phyloP scores from a whole-genome alignment of 768 basidiomycete species.

The Boletus subcaerulescens region DNA sequence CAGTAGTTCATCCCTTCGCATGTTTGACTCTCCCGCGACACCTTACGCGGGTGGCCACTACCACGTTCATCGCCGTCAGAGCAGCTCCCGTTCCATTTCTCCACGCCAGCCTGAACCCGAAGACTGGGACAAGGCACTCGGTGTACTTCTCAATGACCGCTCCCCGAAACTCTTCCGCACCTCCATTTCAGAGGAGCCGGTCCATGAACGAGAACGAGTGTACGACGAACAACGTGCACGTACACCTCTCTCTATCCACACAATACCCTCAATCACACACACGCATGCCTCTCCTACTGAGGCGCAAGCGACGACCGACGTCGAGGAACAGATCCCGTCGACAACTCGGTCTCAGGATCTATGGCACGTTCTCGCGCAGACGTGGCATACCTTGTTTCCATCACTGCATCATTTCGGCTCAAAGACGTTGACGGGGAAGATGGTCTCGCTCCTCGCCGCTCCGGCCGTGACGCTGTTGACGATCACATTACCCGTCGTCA shows the following conservation, averaged over 20 bases:
- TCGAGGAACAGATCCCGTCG: conserved; percentile 41
- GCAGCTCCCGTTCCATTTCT: conserved; percentile 32
- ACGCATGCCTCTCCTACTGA: conserved; percentile 48
- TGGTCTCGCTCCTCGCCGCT: conserved; percentile 76
- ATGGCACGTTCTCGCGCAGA: conserved; percentile 35
- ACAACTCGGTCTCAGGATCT: conserved; percentile 38
- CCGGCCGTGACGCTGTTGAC: conserved; percentile 87
- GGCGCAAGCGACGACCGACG: conserved; percentile 41
- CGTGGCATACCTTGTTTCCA: conserved; percentile 75
- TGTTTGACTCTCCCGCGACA: conserved; percentile 65
- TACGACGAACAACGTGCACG: conserved; percentile 12
- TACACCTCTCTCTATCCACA: conserved; percentile 23
- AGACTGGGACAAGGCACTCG: conserved; percentile 53
- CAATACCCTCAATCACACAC: conserved; percentile 55
- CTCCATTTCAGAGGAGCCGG: conserved; percentile 21
- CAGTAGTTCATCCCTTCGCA: conserved; percentile 50
- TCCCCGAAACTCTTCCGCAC: conserved; percentile 35
- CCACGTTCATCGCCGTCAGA: conserved; percentile 37
- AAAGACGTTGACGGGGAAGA: conserved; percentile 68
- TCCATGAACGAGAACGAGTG: conserved; percentile 3
- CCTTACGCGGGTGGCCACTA: conserved; percentile 80
- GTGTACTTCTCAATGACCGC: conserved; percentile 53
- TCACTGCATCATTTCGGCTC: conserved; percentile 70
- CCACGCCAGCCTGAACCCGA: conserved; percentile 33
- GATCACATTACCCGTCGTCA: conserved; percentile 87